Evolutionary conservation across 2,329 filamentous ascomycete genomes (phyloP).

Genomic region (Pseudogymnoascus sp.): DNA sequence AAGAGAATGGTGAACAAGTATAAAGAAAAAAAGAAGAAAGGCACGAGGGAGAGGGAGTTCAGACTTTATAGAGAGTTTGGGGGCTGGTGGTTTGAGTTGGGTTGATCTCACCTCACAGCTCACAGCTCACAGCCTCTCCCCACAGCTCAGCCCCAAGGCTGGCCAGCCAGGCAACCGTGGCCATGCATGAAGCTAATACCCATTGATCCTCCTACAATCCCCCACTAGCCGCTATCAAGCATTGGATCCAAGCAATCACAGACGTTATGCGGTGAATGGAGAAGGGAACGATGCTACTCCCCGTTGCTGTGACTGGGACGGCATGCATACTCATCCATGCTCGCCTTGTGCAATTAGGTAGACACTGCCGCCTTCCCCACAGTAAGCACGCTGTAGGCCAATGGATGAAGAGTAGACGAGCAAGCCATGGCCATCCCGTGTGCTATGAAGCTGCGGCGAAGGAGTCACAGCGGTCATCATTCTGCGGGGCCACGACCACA

Average conservation of each 20-base stretch:
- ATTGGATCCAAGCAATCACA: not conserved
- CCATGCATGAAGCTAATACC: not conserved
- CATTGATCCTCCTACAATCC: not conserved
- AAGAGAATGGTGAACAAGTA: not conserved
- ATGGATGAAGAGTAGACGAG: not conserved
- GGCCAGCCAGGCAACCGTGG: conserved; percentile 4
- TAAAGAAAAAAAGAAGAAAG: not conserved
- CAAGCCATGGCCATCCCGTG: not conserved
- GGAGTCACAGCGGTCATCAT: not conserved
- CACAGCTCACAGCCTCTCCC: not conserved
- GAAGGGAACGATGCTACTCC: not conserved
- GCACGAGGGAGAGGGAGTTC: not conserved
- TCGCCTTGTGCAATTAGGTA: not conserved
- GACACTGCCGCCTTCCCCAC: not conserved
- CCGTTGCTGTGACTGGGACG: not conserved
- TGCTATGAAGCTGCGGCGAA: not conserved
- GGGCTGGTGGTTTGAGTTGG: not conserved
- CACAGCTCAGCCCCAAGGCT: conserved; percentile 4
- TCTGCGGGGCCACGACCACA: not conserved
- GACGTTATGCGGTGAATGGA: not conserved
- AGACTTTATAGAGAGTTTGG: not conserved
- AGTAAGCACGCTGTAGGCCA: not conserved
- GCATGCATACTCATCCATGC: not conserved
- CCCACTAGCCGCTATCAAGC: not conserved
- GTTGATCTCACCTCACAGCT: not conserved